Evolutionary conservation across 345 rosid genomes (phyloP), one percentile per base, ranked within the genome.

Genomic region (Ailanthus altissimus): DNA sequence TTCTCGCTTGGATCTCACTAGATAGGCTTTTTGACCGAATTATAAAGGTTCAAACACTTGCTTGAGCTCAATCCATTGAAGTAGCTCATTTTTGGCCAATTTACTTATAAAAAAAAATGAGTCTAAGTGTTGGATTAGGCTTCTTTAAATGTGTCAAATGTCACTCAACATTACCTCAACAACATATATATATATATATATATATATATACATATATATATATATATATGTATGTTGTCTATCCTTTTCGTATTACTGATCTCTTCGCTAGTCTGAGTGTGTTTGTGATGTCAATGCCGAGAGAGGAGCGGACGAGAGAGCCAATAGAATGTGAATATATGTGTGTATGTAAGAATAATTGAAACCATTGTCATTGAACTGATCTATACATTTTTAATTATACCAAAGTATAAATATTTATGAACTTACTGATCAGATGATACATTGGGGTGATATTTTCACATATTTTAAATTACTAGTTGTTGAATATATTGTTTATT

Each of bases 201-300:
- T n/a, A n/a, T n/a, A n/a, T n/a, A n/a, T n/a, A n/a, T n/a, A n/a
- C n/a, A n/a, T n/a, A n/a, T n/a, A n/a, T n/a, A n/a, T n/a, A n/a
- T n/a, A n/a, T n/a, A n/a, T n/a, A n/a, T n/a, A n/a, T n/a, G n/a
- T n/a, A n/a, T n/a, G n/a, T n/a, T n/a, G n/a, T n/a, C 53, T 57
- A 72, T 72, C 16, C 6, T 25, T 42, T 59, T 73, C 67, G 59
- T 46, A 16, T 38, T 12, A 20, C 11, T 64, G 38, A 40, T 71
- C 20, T 69, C 21, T 42, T 28, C 43, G 54, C 20, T 71, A 2
- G 62, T 1, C 74, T 50, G 73, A 69, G 51, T 9, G 2, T 40
- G 20, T 32, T 21, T 20, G 50, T 71, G 75, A 58, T 58, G 54
- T 43, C 75, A 57, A n/a, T 70, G 61, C 59, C 58, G n/a, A 54